Conservation (phyloP, 345 rosid species). For the Citrus cavaleriei region DNA sequence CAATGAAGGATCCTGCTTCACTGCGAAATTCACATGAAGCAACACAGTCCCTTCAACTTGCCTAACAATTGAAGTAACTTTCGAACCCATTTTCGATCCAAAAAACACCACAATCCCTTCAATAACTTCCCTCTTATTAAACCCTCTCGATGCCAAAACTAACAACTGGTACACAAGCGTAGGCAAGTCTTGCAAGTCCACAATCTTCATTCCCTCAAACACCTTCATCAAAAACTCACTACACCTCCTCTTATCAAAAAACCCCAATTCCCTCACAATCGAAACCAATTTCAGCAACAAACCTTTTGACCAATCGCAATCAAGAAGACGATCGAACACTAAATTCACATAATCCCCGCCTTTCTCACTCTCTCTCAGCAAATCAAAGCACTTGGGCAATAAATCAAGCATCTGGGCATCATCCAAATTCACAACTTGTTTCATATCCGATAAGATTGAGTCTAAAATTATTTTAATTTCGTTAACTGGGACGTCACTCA, state of each 20-base stretch:
- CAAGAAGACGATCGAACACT: conserved; percentile 38
- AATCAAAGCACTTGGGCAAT: conserved; percentile 55
- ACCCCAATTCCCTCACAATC: conserved; percentile 49
- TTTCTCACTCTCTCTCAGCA: conserved; percentile 29
- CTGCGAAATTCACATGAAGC: conserved; percentile 85
- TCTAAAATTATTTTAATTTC: conserved; percentile 44
- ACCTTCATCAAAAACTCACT: conserved; percentile 64
- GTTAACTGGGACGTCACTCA: conserved; percentile 26
- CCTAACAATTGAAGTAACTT: conserved; percentile 48
- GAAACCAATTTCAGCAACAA: conserved; percentile 57
- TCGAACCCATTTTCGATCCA: conserved; percentile 48
- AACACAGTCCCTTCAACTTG: conserved; percentile 79
- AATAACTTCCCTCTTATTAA: conserved; percentile 64
- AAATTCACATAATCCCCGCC: conserved; percentile 42
- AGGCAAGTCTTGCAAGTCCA: conserved; percentile 80
- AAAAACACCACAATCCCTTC: conserved; percentile 68
- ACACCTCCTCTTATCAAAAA: conserved; percentile 50
- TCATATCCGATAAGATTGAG: conserved; percentile 26
- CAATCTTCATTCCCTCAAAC: conserved; percentile 46
- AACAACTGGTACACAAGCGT: conserved; percentile 66
- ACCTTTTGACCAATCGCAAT: conserved; percentile 60
- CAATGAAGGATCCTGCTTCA: conserved; percentile 86
- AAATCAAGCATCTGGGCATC: conserved; percentile 76
- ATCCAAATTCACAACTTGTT: conserved; percentile 33
- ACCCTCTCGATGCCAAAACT: conserved; percentile 77